These are phyloP conservation scores for Corylus avellana DNA, from an alignment of 306 rosid genomes.

Conservation along the genomic window DNA sequence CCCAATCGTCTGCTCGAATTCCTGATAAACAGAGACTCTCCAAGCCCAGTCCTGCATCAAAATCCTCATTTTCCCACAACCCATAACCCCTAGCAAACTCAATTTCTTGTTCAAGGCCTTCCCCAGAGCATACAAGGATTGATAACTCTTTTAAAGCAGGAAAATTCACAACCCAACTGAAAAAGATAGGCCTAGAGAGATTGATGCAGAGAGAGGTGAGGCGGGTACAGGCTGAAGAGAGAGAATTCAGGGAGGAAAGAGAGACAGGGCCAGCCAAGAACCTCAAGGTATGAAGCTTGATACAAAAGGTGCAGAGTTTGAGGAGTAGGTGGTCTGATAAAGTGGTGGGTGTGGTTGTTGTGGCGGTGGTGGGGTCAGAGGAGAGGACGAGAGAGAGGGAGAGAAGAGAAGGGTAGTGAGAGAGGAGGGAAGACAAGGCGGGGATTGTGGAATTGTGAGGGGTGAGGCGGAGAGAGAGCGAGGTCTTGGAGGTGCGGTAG, in stretches of 20 bases:
- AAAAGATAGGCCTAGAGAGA: constrained; percentile 59
- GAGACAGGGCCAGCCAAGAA: constrained; percentile 56
- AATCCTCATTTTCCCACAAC: constrained; percentile 33
- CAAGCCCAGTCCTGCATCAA: constrained; percentile 42
- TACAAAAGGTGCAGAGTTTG: constrained; percentile 37
- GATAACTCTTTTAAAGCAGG: constrained; percentile 57
- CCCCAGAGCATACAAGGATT: constrained; percentile 30
- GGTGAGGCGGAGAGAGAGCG: constrained; percentile 62
- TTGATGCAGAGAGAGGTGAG: constrained; percentile 58
- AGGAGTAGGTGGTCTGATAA: constrained; percentile 42
- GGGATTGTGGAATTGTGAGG: constrained; percentile 32
- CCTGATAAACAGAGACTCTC: constrained; percentile 64
- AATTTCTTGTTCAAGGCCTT: constrained; percentile 10
- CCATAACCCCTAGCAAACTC: constrained; percentile 22
- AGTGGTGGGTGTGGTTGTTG: background rate
- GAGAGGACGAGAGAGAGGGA: constrained; percentile 55
- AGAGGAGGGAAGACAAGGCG: constrained; percentile 53
- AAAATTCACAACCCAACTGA: constrained; percentile 58
- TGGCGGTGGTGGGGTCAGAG: constrained; percentile 24
- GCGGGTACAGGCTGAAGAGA: constrained; percentile 49
- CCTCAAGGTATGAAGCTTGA: constrained; percentile 51
- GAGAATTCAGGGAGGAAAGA: constrained; percentile 57
- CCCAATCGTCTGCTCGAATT: constrained; percentile 58
- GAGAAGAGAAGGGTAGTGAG: constrained; percentile 60
- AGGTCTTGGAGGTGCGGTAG: constrained; percentile 61